These are phyloP conservation scores for Colletotrichum tofieldiae DNA, from an alignment of 2,329 filamentous ascomycete species.

Conservation along the genomic window DNA sequence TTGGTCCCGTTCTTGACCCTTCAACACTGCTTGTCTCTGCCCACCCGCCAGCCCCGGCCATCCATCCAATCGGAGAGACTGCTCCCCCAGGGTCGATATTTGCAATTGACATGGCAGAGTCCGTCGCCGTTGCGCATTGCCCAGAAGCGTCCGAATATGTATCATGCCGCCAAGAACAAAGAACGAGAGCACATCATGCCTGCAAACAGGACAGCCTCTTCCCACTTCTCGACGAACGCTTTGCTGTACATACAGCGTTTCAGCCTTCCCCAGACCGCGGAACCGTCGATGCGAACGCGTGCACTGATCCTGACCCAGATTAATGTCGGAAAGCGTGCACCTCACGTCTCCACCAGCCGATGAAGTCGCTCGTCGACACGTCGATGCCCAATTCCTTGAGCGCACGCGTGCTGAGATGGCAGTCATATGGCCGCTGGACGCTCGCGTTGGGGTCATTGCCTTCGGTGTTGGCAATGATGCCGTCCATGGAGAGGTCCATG, in stretches of 20 bases:
- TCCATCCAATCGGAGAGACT: neutral
- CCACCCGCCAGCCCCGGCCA: neutral
- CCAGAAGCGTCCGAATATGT: neutral
- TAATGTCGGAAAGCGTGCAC: constrained; percentile 72
- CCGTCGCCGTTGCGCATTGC: neutral
- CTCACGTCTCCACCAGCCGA: constrained; percentile 83
- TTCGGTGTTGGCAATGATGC: constrained; percentile 78
- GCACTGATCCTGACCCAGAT: constrained; percentile 43
- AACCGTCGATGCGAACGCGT: neutral
- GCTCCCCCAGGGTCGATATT: neutral
- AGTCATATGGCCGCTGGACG: constrained; percentile 89
- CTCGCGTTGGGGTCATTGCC: constrained; percentile 80
- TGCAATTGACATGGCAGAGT: neutral
- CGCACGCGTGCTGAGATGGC: constrained; percentile 84
- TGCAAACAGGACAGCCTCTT: neutral
- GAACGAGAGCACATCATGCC: neutral
- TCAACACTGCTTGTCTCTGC: neutral
- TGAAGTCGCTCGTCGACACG: constrained; percentile 82
- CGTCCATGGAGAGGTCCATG: constrained; percentile 79
- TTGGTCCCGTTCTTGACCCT: constrained; percentile 18
- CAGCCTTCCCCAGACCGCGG: neutral
- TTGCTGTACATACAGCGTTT: neutral
- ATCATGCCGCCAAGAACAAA: neutral
- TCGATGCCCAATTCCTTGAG: constrained; percentile 83
- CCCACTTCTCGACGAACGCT: too few relatives aligned